Conservation (phyloP, 2,329 filamentous ascomycete species). For the Aspergillus japonicus region DNA sequence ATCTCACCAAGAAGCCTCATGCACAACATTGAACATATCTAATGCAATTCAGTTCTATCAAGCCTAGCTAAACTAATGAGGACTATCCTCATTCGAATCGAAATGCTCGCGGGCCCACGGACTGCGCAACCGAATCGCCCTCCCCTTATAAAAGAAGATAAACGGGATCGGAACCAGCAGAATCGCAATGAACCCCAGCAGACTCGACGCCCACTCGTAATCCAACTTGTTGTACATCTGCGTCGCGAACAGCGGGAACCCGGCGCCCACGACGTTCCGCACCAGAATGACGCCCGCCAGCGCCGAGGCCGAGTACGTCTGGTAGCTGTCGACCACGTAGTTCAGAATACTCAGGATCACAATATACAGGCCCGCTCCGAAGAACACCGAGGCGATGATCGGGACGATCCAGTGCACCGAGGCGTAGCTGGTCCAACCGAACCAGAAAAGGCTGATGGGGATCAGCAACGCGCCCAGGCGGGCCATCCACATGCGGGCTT, state of each 20-base stretch:
- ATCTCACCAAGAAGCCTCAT: too few relatives aligned
- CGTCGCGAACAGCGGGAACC: constrained; percentile 35
- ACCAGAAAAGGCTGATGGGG: constrained; percentile 66
- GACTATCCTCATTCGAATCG: constrained; percentile 26
- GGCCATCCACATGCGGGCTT: constrained; percentile 66
- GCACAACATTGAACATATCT: constrained; percentile 8
- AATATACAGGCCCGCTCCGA: constrained; percentile 69
- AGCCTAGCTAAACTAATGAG: constrained; percentile 18
- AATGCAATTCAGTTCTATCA: too few relatives aligned
- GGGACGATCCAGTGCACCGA: constrained; percentile 66
- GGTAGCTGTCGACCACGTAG: constrained; percentile 72
- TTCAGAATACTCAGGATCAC: constrained; percentile 74
- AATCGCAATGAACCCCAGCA: constrained; percentile 40
- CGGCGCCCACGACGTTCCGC: constrained; percentile 57
- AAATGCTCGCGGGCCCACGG: constrained; percentile 32
- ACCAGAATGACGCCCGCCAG: constrained; percentile 75
- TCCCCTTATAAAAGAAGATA: constrained; percentile 39
- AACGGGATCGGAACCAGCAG: constrained; percentile 40
- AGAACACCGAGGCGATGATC: constrained; percentile 62
- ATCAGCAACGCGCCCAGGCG: constrained; percentile 60
- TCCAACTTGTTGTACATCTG: constrained; percentile 39
- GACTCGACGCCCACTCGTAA: constrained; percentile 38
- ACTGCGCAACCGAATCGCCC: constrained; percentile 28
- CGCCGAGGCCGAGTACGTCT: constrained; percentile 68
- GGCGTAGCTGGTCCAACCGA: constrained; percentile 64